Conservation (phyloP, 2,329 filamentous ascomycete genomes). For the Esteya vermicola region DNA sequence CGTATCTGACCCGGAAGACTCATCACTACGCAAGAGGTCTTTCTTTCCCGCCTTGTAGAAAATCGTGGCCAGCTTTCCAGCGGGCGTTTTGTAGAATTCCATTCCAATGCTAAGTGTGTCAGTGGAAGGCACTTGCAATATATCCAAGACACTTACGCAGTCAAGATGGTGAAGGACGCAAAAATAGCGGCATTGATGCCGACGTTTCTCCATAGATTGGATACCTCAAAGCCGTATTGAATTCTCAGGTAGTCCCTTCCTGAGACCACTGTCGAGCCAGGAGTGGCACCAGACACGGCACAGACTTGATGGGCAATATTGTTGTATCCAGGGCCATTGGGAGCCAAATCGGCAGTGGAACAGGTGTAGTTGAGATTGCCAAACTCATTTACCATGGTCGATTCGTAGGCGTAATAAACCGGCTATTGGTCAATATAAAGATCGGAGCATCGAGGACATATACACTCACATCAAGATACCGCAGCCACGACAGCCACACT, state of each 20-base stretch:
- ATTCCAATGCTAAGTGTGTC: slow-evolving; percentile 1
- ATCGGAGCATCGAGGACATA: background rate
- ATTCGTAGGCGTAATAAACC: slow-evolving; percentile 1
- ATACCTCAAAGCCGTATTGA: background rate
- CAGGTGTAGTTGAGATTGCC: background rate
- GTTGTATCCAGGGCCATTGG: background rate
- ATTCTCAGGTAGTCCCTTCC: background rate
- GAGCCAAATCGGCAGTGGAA: background rate
- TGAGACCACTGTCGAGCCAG: background rate
- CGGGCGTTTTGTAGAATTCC: background rate
- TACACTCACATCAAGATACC: background rate
- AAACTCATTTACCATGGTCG: background rate
- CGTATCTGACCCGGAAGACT: background rate
- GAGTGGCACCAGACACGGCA: background rate
- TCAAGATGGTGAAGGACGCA: background rate
- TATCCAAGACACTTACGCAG: background rate
- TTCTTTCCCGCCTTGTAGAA: background rate
- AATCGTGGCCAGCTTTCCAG: background rate
- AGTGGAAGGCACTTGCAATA: too few relatives aligned
- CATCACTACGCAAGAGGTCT: background rate
- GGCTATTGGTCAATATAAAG: background rate
- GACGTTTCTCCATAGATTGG: background rate
- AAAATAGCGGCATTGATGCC: background rate
- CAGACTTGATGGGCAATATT: background rate
- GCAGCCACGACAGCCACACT: background rate